These are phyloP conservation scores for Boletus speciosus DNA, from an alignment of 768 basidiomycete genomes.

Conservation along the genomic window DNA sequence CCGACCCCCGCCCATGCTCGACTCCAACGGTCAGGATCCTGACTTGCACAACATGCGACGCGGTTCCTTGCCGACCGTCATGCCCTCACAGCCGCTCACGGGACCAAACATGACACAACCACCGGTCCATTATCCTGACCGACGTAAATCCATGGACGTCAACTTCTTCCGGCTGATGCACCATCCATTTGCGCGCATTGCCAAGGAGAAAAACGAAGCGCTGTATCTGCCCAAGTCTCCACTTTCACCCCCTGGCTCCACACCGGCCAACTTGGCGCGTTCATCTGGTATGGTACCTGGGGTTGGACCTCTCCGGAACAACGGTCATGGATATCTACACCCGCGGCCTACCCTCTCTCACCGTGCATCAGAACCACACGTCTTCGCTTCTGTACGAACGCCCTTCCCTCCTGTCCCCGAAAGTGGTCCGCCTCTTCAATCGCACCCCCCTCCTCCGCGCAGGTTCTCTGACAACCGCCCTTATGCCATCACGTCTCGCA, in stretches of 20 bases:
- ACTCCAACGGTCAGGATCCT: conserved; percentile 24
- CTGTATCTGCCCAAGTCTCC: conserved; percentile 32
- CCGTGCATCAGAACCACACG: conserved; percentile 33
- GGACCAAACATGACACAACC: conserved; percentile 34
- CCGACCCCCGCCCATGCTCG: conserved; percentile 22
- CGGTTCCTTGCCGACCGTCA: conserved; percentile 50
- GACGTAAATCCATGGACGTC: conserved; percentile 38
- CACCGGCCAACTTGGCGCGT: conserved; percentile 36
- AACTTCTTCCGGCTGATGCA: conserved; percentile 54
- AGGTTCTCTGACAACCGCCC: conserved; percentile 44
- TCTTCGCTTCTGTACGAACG: conserved; percentile 37
- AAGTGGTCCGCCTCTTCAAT: conserved; percentile 10
- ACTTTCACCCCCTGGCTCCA: conserved; percentile 28
- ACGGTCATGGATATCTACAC: conserved; percentile 43
- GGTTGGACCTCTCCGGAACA: conserved; percentile 44
- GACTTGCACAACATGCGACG: conserved; percentile 41
- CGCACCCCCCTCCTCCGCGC: conserved; percentile 14
- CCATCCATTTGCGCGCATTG: conserved; percentile 32
- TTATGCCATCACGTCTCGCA: conserved; percentile 47
- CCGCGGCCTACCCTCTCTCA: conserved; percentile 30
- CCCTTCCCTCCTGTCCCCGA: conserved; percentile 34
- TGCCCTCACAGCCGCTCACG: conserved; percentile 26
- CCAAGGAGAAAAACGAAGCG: conserved; percentile 35
- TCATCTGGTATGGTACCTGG: conserved; percentile 24
- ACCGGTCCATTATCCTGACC: conserved; percentile 34